These are phyloP conservation scores for Lepidium sativum DNA, from an alignment of 345 rosid genomes.

Conservation along the genomic window DNA sequence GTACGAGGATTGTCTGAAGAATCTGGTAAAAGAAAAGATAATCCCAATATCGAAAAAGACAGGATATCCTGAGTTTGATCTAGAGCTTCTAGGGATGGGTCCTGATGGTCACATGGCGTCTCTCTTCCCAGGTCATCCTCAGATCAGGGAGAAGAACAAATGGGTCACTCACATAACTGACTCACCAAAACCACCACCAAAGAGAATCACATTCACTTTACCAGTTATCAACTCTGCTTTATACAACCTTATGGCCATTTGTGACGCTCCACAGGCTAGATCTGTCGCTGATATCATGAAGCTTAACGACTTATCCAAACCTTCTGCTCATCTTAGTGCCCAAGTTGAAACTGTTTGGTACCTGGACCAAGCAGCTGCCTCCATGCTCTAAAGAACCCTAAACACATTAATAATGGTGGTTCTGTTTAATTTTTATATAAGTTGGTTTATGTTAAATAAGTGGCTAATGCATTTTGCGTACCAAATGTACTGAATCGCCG, in stretches of 20 bases:
- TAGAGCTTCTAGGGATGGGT: conserved; percentile 78
- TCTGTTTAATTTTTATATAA: not conserved
- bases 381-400: conserved; percentile 34
- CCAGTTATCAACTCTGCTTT: conserved; percentile 73
- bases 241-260: conserved; percentile 56
- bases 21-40: conserved; percentile 33
- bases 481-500: not conserved
- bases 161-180: conserved; percentile 73
- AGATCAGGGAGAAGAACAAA: conserved; percentile 43
- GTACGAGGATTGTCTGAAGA: conserved; percentile 54
- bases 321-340: conserved; percentile 55
- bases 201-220: conserved; percentile 74
- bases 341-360: conserved; percentile 66
- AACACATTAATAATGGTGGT: not conserved
- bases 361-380: conserved; percentile 74
- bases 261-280: conserved; percentile 27
- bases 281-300: conserved; percentile 45
- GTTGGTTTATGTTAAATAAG: conserved; percentile 1
- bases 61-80: conserved; percentile 70
- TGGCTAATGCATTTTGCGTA: not conserved
- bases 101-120: conserved; percentile 89
- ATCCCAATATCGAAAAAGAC: conserved; percentile 30
- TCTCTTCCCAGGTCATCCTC: conserved; percentile 59
- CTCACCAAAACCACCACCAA: conserved; percentile 77
- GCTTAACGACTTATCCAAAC: conserved; percentile 24